Evolutionary conservation across 441 rosid species (phyloP).

Genomic region (Syzygium malaccense): DNA sequence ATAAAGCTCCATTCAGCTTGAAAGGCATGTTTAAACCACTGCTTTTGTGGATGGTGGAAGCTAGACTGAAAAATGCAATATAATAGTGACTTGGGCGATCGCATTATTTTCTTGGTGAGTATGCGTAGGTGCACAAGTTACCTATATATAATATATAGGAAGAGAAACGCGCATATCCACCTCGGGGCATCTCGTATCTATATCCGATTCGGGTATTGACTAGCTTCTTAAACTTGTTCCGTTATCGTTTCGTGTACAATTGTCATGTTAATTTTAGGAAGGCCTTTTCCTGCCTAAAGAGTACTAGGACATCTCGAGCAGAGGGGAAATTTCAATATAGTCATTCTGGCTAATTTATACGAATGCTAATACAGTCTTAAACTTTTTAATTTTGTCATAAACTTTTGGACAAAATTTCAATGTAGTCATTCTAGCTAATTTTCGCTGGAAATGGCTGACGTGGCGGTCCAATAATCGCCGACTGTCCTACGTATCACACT

Average conservation of each 20-base stretch:
- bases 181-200: not conserved
- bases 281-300: not conserved
- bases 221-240: not conserved
- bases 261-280: not conserved
- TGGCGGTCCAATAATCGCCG: not conserved
- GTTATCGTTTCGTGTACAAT: not conserved
- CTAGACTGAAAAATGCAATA: not conserved
- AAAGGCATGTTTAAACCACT: not conserved
- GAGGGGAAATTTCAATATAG: no score
- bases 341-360: no score
- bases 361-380: not conserved
- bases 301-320: not conserved
- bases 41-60: not conserved
- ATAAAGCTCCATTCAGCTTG: not conserved
- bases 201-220: not conserved
- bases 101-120: not conserved
- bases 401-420: not conserved
- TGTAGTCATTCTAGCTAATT: not conserved
- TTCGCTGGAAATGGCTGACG: not conserved
- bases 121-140: not conserved
- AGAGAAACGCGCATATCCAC: not conserved
- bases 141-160: not conserved
- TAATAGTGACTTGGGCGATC: not conserved
- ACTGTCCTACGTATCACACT: not conserved
- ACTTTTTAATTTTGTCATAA: no score